Conservation (phyloP, 441 rosid genomes). For the Syzygium syzygioides region DNA sequence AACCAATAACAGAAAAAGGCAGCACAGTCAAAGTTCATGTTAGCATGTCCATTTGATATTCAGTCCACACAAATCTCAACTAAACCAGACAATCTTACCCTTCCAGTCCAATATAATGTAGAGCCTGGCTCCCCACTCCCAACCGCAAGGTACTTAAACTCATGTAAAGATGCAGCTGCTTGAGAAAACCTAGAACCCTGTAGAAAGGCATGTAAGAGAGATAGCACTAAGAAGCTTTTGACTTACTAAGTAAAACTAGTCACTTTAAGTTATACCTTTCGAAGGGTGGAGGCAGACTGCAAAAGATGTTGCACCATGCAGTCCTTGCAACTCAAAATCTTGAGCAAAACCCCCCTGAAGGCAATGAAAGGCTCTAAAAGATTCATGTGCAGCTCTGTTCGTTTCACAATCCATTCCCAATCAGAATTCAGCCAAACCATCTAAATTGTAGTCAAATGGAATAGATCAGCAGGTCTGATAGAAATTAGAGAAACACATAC, state of each 20-base stretch:
- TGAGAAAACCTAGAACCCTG: slow-evolving; percentile 91
- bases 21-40: not conserved
- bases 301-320: slow-evolving; percentile 69
- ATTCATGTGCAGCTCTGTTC: slow-evolving; percentile 85
- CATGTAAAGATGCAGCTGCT: slow-evolving; percentile 85
- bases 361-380: slow-evolving; percentile 92
- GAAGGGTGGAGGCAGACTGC: slow-evolving; percentile 89
- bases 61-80: not conserved
- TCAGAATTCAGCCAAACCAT: slow-evolving; percentile 69
- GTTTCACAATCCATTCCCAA: slow-evolving; percentile 69
- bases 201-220: slow-evolving; percentile 4
- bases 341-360: slow-evolving; percentile 84
- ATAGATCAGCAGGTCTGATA: slow-evolving; percentile 5
- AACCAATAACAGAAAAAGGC: not conserved
- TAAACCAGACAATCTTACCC: slow-evolving; percentile 34
- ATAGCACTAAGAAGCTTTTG: not conserved
- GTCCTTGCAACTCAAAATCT: slow-evolving; percentile 65
- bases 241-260: slow-evolving; percentile 1
- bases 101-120: slow-evolving; percentile 76
- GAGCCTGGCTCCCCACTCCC: slow-evolving; percentile 40
- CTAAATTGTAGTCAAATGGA: slow-evolving; percentile 33
- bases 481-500: not conserved
- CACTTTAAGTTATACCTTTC: slow-evolving; percentile 53
- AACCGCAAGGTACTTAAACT: slow-evolving; percentile 65
- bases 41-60: not conserved